Evolutionary conservation across 768 basidiomycete species (phyloP).

Genomic region (Cyclocybe aegerita): DNA sequence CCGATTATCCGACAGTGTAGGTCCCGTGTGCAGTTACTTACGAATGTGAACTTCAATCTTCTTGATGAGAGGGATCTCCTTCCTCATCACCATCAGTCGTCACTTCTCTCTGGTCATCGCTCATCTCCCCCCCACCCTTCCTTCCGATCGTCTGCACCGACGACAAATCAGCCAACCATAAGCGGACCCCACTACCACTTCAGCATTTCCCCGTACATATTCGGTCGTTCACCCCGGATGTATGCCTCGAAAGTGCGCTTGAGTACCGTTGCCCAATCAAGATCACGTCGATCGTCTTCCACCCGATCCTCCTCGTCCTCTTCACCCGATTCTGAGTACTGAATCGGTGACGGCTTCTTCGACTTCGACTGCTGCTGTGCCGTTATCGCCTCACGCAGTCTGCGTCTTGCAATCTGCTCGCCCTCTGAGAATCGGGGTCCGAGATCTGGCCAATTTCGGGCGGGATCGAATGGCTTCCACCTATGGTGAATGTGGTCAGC

Average conservation of each 20-base stretch:
- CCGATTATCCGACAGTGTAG: no score
- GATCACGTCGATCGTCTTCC: slow-evolving; percentile 72
- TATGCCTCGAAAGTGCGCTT: slow-evolving; percentile 96
- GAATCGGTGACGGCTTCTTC: slow-evolving; percentile 13
- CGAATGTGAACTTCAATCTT: no score
- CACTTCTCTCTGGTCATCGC: not conserved
- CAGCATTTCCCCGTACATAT: slow-evolving; percentile 91
- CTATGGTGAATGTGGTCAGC: slow-evolving; percentile 46
- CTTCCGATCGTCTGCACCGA: not conserved
- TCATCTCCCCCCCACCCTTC: not conserved
- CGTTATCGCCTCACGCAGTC: slow-evolving; percentile 18
- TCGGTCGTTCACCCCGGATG: slow-evolving; percentile 86
- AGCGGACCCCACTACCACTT: slow-evolving; percentile 37
- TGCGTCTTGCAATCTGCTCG: slow-evolving; percentile 63
- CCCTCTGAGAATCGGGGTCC: slow-evolving; percentile 76
- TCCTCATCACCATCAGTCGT: no score
- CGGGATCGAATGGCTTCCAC: slow-evolving; percentile 95
- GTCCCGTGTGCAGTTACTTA: no score
- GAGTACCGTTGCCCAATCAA: slow-evolving; percentile 91
- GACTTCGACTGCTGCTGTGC: not conserved
- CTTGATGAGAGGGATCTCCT: no score
- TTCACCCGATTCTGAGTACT: slow-evolving; percentile 23
- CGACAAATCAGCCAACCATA: not conserved
- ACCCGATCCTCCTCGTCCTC: slow-evolving; percentile 50
- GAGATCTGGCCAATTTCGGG: slow-evolving; percentile 95